Base-by-base conservation (phyloP, 2,329 filamentous ascomycete species). In the Mollisiaceae sp. region DNA sequence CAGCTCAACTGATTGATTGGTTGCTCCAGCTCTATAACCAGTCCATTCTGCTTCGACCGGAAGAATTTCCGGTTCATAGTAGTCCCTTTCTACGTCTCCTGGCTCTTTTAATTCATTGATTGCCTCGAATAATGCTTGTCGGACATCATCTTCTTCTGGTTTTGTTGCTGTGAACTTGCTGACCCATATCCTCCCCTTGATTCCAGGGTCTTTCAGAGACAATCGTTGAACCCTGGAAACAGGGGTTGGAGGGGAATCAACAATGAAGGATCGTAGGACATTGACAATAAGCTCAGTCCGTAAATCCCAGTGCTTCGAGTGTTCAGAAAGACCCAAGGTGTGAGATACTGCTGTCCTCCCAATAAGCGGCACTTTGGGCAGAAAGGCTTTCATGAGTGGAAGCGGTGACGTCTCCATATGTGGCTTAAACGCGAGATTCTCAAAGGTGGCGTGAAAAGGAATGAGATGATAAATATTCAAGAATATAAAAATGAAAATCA, bases 111-210 rank as follows among this genome's bases (percentile, higher is more conserved):
- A 75, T 0, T 80, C 81, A 27, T 86, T 80, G 54, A 93, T 86
- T 3, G 84, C 85, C 36, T 79, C 78, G 68, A 87, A 79, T 32
- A 93, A 74, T 1, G 83, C 81, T 52, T 89, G 82, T n/a, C 85
- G 79, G 15, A 89, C 75, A 82, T 85, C 72, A 74, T 83, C 75
- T 81, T 86, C 64, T 56, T 78, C 82, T 0, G 89, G 90, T 2
- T 80, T 79, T 0, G 87, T 85, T 18, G 92, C 80, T 0, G 84
- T 85, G 50, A 91, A 89, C 62, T 87, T 90, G 72, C 89, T 89
- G 27, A 97, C 83, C 94, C 94, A 97, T 69, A 95, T 87, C 54
- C 85, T 86, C 3, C 93, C 93, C 75, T 92, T 93, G 74, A 96
- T 81, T 0, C 86, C 88, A 0, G 85, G 85, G 62, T 91, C 90